Percentiles rank a stretch among this genome's conserved stretches.
phyloP scores from a whole-genome alignment of 768 basidiomycete species.

The Kwoniella sp. region DNA sequence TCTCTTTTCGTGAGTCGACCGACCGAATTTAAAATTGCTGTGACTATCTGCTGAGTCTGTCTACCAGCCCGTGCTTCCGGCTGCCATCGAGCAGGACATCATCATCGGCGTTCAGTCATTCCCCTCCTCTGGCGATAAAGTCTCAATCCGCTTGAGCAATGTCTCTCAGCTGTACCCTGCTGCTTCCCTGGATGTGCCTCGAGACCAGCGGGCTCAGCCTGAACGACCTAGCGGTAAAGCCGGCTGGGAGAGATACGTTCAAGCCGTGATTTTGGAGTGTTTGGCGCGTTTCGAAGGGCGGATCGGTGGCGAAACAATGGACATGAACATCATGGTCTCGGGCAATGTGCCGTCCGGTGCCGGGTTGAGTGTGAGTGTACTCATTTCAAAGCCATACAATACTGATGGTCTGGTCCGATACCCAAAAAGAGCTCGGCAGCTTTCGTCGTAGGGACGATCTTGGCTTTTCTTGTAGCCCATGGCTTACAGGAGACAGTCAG shows the following conservation, averaged over 20 bases:
- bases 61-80: slow-evolving; percentile 69
- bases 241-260: slow-evolving; percentile 85
- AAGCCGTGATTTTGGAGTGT: slow-evolving; percentile 61
- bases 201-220: slow-evolving; percentile 48
- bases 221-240: slow-evolving; percentile 61
- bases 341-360: slow-evolving; percentile 85
- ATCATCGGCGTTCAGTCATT: slow-evolving; percentile 68
- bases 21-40: not conserved
- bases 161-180: slow-evolving; percentile 14
- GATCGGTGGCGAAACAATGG: slow-evolving; percentile 54
- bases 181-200: not conserved
- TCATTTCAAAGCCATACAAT: too few species aligned
- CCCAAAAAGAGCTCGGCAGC: slow-evolving; percentile 68
- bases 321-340: slow-evolving; percentile 73
- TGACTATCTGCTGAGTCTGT: slow-evolving; percentile 1
- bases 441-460: slow-evolving; percentile 82
- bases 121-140: slow-evolving; percentile 24
- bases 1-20: slow-evolving; percentile 35
- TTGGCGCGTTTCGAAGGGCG: slow-evolving; percentile 14
- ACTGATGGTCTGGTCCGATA: too few species aligned
- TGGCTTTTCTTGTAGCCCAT: slow-evolving; percentile 78
- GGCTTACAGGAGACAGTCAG: slow-evolving; percentile 63
- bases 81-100: slow-evolving; percentile 82
- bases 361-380: slow-evolving; percentile 74
- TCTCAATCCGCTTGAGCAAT: slow-evolving; percentile 11